Evolutionary conservation across 169 alveolate species (phyloP).

Genomic region (Hammondia hammondi): DNA sequence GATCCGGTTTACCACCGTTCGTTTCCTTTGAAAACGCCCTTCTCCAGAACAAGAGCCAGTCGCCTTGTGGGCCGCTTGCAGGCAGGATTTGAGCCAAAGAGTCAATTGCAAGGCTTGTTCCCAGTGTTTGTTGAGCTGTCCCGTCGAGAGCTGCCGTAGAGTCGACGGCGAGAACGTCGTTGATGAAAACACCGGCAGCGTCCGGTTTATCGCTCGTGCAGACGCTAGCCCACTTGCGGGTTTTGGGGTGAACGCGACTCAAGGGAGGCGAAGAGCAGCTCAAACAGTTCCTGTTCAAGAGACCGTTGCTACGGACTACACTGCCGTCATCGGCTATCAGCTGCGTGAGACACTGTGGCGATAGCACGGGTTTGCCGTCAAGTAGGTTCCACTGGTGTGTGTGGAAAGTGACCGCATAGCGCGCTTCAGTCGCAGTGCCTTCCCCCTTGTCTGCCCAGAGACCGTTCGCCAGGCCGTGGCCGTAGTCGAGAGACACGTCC

Average conservation of each 20-base stretch:
- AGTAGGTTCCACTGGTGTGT: neutral
- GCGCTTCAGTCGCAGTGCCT: neutral
- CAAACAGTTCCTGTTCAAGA: constrained; percentile 9
- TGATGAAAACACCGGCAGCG: constrained; percentile 28
- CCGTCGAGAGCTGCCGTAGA: neutral
- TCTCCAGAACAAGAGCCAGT: constrained; percentile 36
- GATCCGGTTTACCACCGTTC: neutral
- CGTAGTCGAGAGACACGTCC: constrained; percentile 20
- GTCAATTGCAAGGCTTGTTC: neutral
- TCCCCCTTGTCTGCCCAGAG: neutral
- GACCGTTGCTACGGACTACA: neutral
- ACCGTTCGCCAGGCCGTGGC: neutral
- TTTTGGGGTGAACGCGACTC: constrained; percentile 28
- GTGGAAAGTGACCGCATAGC: neutral
- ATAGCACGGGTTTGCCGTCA: constrained; percentile 5
- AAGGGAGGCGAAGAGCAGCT: constrained; percentile 22
- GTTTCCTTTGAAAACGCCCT: neutral
- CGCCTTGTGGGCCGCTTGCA: neutral
- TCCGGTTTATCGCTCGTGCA: constrained; percentile 2
- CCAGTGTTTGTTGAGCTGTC: neutral
- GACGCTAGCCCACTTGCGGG: constrained; percentile 15
- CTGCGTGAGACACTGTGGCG: constrained; percentile 24
- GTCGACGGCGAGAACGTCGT: constrained; percentile 14
- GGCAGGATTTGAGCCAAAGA: neutral
- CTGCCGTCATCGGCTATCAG: neutral